Evolutionary conservation across 148 eudicot genomes (phyloP), one percentile per base, ranked within the genome.

Genomic region (Rhododendron williamsianum): DNA sequence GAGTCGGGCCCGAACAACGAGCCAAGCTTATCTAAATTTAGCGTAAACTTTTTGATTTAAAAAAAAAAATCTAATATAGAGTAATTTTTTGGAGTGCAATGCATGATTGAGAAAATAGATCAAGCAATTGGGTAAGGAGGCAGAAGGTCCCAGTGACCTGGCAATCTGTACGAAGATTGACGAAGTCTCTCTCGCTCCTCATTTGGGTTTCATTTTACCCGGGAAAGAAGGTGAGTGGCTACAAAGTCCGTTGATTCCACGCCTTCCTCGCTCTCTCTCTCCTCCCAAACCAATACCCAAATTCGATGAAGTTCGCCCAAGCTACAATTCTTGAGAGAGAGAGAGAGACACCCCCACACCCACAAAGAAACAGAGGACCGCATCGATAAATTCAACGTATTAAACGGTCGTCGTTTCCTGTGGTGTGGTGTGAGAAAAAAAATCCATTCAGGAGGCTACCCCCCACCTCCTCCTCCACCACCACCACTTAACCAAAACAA

Each of bases 351-450:
- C 36, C 1, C 56, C 45, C 45, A 41, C 49, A 9, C 49, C 1
- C 19, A n/a, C 69, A 30, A 35, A 4, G 74, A 81, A 54, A 54
- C 67, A 54, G 27, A 21, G 82, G 41, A 27, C 82, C 43, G 6
- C 0, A 25, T 48, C 30, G 38, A 3, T 48, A 54, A 54, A 51
- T 81, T 30, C 73, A 54, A 52, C 82, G 82, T 54, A 52, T 81
- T 52, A 81, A 54, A 81, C 82, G 82, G 82, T 81, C 82, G n/a
- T 30, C 43, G 82, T 52, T 80, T 81, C 43, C 41, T 9, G 35
- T 46, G 18, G 82, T 23, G 30, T 45, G 80, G 38, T 19, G 54
- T 23, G 30, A 35, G 9, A 16, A 18, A 25, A 2, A 77, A 77
- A 8, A 27, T 23, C 81, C 81, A 49, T 79, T 79, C 60, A 52